These are phyloP conservation scores for Fusarium haematococcum DNA, from an alignment of 2,329 filamentous ascomycete species.

Conservation along the genomic window DNA sequence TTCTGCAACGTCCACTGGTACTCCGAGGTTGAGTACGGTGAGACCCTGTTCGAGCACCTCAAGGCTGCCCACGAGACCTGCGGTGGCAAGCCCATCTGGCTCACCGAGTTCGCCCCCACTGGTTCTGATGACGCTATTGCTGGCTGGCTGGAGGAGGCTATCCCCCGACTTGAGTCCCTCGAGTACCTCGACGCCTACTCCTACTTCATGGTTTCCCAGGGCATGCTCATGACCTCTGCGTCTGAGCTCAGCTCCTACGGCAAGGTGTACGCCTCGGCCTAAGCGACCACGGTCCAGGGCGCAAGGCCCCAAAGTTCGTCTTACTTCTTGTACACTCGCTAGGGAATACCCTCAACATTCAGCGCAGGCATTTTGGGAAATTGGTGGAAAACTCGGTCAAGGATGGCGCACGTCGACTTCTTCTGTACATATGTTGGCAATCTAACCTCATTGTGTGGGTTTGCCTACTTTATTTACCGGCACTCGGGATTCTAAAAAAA, in stretches of 20 bases:
- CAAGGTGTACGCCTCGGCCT: constrained; percentile 60
- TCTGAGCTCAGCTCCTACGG: constrained; percentile 60
- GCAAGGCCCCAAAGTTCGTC: constrained; percentile 26
- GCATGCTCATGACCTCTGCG: constrained; percentile 55
- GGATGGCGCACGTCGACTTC: constrained; percentile 43
- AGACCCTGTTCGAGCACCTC: constrained; percentile 68
- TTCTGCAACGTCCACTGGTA: constrained; percentile 76
- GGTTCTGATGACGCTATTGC: constrained; percentile 55
- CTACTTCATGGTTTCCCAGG: constrained; percentile 65
- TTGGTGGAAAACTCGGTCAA: constrained; percentile 35
- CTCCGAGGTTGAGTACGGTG: constrained; percentile 58
- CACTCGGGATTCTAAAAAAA: constrained; percentile 23
- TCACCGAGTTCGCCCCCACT: constrained; percentile 73
- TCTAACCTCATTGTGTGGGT: constrained; percentile 24
- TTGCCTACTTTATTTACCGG: constrained; percentile 23
- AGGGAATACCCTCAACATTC: constrained; percentile 48
- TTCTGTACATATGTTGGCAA: constrained; percentile 47
- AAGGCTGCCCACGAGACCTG: constrained; percentile 59
- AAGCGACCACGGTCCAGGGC: constrained; percentile 24
- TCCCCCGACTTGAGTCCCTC: constrained; percentile 61
- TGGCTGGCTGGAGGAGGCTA: constrained; percentile 62
- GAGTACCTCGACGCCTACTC: constrained; percentile 67
- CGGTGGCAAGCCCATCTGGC: constrained; percentile 63
- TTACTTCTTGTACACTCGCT: constrained; percentile 55
- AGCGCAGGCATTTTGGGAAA: constrained; percentile 33